Evolutionary conservation across 768 basidiomycete genomes (phyloP).

Genomic region (Gautieria morchelliformis): DNA sequence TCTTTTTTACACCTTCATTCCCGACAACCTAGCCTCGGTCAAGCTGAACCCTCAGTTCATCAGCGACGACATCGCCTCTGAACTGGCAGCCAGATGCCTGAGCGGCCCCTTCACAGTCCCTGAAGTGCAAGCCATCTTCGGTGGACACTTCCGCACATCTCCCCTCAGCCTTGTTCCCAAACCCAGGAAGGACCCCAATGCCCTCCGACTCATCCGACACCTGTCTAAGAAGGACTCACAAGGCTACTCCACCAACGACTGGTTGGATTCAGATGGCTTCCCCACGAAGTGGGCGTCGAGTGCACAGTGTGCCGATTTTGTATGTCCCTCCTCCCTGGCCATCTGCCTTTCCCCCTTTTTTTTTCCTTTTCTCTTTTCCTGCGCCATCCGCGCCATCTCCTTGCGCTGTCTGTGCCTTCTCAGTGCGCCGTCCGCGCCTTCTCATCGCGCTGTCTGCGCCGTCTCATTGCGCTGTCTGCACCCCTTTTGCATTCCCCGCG

Average conservation of each 20-base stretch:
- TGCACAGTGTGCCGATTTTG: background rate
- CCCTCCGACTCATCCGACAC: background rate
- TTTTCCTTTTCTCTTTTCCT: no score
- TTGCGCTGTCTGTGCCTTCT: no score
- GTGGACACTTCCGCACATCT: background rate
- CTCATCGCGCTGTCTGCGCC: no score
- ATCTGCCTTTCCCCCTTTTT: no score
- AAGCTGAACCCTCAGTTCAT: slow-evolving; percentile 12
- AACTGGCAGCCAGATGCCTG: slow-evolving; percentile 2
- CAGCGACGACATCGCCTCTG: background rate
- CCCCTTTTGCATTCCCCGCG: no score
- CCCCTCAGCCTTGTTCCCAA: background rate
- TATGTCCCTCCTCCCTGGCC: no score
- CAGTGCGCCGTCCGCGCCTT: no score
- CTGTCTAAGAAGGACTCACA: background rate
- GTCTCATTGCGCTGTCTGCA: no score
- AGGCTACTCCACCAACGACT: background rate
- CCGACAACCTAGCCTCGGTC: slow-evolving; percentile 16
- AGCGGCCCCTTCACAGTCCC: slow-evolving; percentile 8
- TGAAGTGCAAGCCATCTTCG: background rate
- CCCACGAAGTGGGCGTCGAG: background rate
- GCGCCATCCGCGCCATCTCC: no score
- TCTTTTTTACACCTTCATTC: background rate
- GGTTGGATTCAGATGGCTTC: background rate
- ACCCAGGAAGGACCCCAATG: background rate